Percentiles rank a stretch among this genome's conserved stretches.
phyloP scores from a whole-genome alignment of 1,139 yeast species.

The Debaryomycetaceae sp. region DNA sequence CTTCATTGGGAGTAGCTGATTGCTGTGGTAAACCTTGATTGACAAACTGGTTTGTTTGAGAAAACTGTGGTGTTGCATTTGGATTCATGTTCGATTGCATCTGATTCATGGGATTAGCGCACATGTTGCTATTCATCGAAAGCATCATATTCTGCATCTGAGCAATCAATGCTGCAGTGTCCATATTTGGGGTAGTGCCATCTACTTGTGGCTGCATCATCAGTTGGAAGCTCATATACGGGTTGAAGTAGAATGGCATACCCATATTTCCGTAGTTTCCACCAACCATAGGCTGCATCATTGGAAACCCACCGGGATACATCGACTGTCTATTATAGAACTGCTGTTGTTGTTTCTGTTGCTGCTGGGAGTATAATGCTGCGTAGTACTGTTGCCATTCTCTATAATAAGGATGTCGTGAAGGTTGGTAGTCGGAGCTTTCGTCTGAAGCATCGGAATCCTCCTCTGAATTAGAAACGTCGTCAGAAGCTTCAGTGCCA shows the following conservation, averaged over 20 bases:
- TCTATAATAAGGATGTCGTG: slow-evolving; percentile 21
- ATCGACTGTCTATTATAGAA: not conserved
- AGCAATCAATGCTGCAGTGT: not conserved
- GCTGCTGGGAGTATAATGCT: slow-evolving; percentile 22
- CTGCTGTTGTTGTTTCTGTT: slow-evolving; percentile 14
- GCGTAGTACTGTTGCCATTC: slow-evolving; percentile 30
- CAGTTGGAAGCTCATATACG: not conserved
- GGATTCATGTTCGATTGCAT: not conserved
- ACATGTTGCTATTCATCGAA: not conserved
- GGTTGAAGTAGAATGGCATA: not conserved
- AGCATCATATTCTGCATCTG: not conserved
- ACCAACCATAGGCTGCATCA: not conserved
- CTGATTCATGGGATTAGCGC: not conserved
- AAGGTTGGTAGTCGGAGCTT: slow-evolving; percentile 1
- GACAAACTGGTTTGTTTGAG: not conserved
- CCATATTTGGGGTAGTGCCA: not conserved
- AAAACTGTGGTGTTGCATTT: not conserved
- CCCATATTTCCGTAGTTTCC: not conserved
- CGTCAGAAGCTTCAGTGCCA: not conserved
- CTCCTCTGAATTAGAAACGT: not conserved
- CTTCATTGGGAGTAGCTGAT: not conserved
- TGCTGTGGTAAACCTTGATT: not conserved
- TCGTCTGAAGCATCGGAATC: not conserved
- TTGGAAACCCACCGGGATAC: slow-evolving; percentile 1
- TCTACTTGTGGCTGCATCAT: not conserved